phyloP scores from a whole-genome alignment of 176 grass and related monocot genomes.

The Miscanthus lutarioriparius region DNA sequence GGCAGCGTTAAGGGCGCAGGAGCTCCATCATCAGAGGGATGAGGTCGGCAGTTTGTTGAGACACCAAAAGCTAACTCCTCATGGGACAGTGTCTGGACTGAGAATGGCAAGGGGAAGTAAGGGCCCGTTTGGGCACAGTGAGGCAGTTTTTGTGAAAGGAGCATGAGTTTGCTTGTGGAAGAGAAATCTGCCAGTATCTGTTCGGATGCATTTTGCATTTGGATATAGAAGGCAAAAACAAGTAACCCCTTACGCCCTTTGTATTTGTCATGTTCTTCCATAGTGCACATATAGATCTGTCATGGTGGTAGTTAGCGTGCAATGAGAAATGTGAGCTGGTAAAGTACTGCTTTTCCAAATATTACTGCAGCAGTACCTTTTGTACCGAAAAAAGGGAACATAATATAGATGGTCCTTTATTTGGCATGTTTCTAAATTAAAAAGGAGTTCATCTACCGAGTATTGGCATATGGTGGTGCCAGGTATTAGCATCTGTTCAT shows the following conservation, averaged over 20 bases:
- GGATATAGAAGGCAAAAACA: background rate
- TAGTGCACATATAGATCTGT: constrained; percentile 19
- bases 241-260: constrained; percentile 28
- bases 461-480: background rate
- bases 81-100: constrained; percentile 71
- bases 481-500: background rate
- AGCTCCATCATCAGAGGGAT: constrained; percentile 20
- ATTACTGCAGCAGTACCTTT: background rate
- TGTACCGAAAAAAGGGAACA: constrained; percentile 4
- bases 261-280: constrained; percentile 29
- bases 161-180: constrained; percentile 11
- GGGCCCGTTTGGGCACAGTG: background rate
- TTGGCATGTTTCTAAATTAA: background rate
- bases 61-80: constrained; percentile 52
- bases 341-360: background rate
- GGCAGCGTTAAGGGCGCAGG: constrained; percentile 16
- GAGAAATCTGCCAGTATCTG: constrained; percentile 5
- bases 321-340: constrained; percentile 23
- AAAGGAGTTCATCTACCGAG: background rate
- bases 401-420: background rate
- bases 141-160: background rate
- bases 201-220: constrained; percentile 21
- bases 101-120: constrained; percentile 48
- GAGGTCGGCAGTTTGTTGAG: constrained; percentile 33
- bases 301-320: background rate